These are phyloP conservation scores for Metschnikowia kunwiensis DNA, from an alignment of 805 yeast genomes.

Conservation along the genomic window DNA sequence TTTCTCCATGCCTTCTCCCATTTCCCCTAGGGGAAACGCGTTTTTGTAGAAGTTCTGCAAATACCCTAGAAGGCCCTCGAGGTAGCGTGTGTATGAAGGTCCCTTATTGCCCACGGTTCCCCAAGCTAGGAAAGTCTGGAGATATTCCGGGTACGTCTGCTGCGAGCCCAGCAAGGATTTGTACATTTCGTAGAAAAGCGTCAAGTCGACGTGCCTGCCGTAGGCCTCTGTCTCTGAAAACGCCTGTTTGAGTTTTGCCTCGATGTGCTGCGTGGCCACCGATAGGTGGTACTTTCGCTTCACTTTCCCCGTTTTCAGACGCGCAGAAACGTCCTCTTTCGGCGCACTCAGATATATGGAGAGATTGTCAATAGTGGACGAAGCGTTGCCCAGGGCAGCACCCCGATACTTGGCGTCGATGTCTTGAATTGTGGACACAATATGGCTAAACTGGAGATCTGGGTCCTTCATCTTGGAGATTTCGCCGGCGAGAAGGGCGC, in stretches of 20 bases:
- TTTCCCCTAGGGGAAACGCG: slow-evolving; percentile 21
- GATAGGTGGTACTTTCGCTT: slow-evolving; percentile 45
- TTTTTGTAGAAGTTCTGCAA: slow-evolving; percentile 46
- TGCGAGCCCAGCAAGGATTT: slow-evolving; percentile 32
- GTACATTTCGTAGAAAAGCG: slow-evolving; percentile 51
- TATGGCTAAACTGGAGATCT: slow-evolving; percentile 32
- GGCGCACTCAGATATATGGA: slow-evolving; percentile 31
- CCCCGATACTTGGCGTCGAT: slow-evolving; percentile 22
- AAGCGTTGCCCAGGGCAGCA: slow-evolving; percentile 16
- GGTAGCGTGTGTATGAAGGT: slow-evolving; percentile 42
- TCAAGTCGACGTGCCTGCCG: slow-evolving; percentile 64
- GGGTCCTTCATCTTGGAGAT: slow-evolving; percentile 18
- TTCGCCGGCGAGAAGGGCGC: slow-evolving; percentile 12
- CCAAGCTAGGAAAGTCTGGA: slow-evolving; percentile 45
- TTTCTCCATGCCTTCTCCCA: neutral
- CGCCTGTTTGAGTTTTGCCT: slow-evolving; percentile 35
- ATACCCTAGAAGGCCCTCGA: slow-evolving; percentile 48
- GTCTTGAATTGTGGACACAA: slow-evolving; percentile 21
- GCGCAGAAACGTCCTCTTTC: slow-evolving; percentile 20
- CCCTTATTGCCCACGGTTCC: too few relatives aligned
- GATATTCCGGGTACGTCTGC: slow-evolving; percentile 48
- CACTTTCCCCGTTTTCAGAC: slow-evolving; percentile 18
- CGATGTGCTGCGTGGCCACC: slow-evolving; percentile 46
- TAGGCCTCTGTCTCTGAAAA: slow-evolving; percentile 61
- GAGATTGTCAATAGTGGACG: slow-evolving; percentile 13